Base-by-base conservation (phyloP, 2,329 filamentous ascomycete species). In the Allantophomopsis lycopodina region DNA sequence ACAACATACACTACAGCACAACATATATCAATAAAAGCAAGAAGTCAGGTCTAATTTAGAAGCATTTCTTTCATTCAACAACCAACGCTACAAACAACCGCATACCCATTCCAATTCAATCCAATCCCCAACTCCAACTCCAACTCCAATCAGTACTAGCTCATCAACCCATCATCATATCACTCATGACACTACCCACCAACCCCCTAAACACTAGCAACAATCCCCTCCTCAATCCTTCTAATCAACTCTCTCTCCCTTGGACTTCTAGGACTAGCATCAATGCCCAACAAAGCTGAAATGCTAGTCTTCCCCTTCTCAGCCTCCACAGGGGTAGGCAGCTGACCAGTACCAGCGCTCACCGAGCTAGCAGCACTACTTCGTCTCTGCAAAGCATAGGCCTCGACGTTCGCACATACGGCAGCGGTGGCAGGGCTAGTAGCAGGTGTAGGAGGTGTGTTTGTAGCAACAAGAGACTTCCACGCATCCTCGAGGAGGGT, bases 401-500 rank as follows among this genome's bases (percentile, higher is more conserved):
- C 28, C 36, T 38, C 36, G 13, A 16, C 15, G 23, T 7, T 68
- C 0, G 72, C 65, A 50, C 70, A 68, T 21, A 67, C 63, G 33
- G 66, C 59, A 6, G 69, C 68, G 7, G 71, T 73, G 49, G 76
- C 65, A 36, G 71, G 72, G 18, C 63, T 66, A 35, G 52, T 54
- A 36, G 52, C 56, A 39, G 53, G 21, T 49, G 49, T 44, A 37
- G 44, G 54, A 59, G 55, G 60, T 61, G 80, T 86, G n/a, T 78
- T 75, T 54, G 79, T 76, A 60, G 85, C 81, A 15, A 86, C 65
- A 28, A 75, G 65, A 12, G 68, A 65, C 1, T 80, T 73, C 37
- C 73, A 77, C 2, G 68, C 67, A 28, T 75, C 71, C 12, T 63
- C 58, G 39, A 81, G 81, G 52, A 88, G 88, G 50, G 86, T 80